Evolutionary conservation across 208 protist genomes (phyloP), one percentile per base, ranked within the genome.

Genomic region (Leishmania braziliensis): DNA sequence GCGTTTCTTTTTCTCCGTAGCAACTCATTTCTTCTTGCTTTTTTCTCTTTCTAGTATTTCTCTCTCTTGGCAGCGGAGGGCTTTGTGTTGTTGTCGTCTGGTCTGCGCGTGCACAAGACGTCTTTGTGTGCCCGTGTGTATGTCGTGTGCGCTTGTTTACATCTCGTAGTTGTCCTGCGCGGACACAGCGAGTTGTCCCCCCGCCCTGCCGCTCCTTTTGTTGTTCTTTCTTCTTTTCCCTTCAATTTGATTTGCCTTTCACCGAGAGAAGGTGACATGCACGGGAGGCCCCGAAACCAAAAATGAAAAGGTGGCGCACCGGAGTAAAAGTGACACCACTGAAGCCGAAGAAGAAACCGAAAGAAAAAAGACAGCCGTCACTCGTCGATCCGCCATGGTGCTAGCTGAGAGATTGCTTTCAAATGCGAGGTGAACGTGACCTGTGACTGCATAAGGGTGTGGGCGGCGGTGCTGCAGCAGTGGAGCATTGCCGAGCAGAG

Each of bases 1-100:
- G 29, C 23, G 39, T 26, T 29, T 72, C 29, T 26, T 10, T 51
- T 29, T 46, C 5, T 72, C 58, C 26, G 26, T n/a, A 18, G 26
- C 58, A 63, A 14, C 26, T 10, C 58, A 8, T 29, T 26, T 10
- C n/a, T 29, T 46, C 5, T 72, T 23, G 5, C 20, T 23, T 26
- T 43, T 33, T 43, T 6, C 23, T 54, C 23, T 18, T 48, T 50
- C 18, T 33, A 53, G 68, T 26, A 26, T 51, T 9, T 29, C 23
- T 73, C 68, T 33, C 46, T 33, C 36, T 53, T 53, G 48, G 51
- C 50, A 5, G 51, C 1, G 50, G n/a, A 10, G 36, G 23, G 74
- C 46, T 68, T n/a, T 84, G 2, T 60, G 48, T 62, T 77, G 50
- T 66, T 79, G 39, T 39, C 62, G 39, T 68, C 62, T 20, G 6